Base-by-base conservation (phyloP, 768 basidiomycete genomes). In the Lactifluus subvellereus region DNA sequence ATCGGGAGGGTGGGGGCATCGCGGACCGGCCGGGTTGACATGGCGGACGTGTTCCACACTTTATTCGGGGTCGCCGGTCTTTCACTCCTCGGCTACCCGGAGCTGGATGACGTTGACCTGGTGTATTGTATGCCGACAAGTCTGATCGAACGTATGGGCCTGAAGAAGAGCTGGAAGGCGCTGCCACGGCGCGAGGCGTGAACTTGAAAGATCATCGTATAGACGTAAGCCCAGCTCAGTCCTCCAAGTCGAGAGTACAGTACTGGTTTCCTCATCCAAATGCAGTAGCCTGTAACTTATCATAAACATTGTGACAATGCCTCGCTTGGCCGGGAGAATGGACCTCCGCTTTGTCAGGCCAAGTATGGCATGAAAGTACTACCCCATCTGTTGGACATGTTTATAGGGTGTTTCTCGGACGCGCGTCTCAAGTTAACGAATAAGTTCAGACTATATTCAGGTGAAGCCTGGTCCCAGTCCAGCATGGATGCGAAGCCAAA, bases 41-140 rank as follows among this genome's bases (percentile, higher is more conserved):
- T 94, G 83, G 85, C 85, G 1, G 97, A 99, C 69, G 95, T 99
- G n/a, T 99, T 97, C 74, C 96, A 99, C 70, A 98, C 96, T 0
- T 74, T 80, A 11, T 99, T 99, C 67, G 97, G 97, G 1, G 76
- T 98, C 1, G 37, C 65, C 88, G 94, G 94, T 1, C 80, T 99
- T 35, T 94, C 94, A 0, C 77, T 98, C 16, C 78, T 98, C 11
- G 92, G 93, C 18, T 95, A 94, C 69, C 89, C 91, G 0, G 88
- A 85, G 2, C 74, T 99, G 22, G 79, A 84, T 14, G 91, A 93
- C 67, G 75, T 98, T 47, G 97, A 98, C 71, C 96, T 95, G 0
- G 88, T 97, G 22, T 97, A 94, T 70, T 98, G 96, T 76, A 94
- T 98, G 94, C 96, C 94, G 8, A 87, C 88, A 1, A 72, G 72